Conservation (phyloP, 345 rosid genomes). For the Citropsis articulata region DNA sequence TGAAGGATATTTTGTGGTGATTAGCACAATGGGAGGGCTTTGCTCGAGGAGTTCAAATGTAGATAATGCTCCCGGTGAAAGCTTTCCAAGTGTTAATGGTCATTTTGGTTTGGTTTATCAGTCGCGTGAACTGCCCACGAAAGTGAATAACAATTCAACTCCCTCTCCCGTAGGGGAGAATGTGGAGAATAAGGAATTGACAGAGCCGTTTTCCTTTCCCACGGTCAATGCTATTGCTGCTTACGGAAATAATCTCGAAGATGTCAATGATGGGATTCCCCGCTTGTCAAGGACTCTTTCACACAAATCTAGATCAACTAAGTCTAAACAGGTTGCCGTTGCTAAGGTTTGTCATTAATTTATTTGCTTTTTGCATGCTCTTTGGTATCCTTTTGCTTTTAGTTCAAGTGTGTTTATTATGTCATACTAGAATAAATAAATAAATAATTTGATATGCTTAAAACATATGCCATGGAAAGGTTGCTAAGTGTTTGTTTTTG, state of each 20-base stretch:
- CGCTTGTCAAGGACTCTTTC: slow-evolving; percentile 61
- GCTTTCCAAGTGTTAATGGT: slow-evolving; percentile 63
- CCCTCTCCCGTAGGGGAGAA: slow-evolving; percentile 44
- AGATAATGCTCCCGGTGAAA: slow-evolving; percentile 90
- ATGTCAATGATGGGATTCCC: slow-evolving; percentile 71
- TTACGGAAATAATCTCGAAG: slow-evolving; percentile 39
- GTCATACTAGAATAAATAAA: neutral
- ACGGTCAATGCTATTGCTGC: slow-evolving; percentile 37
- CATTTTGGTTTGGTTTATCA: slow-evolving; percentile 41
- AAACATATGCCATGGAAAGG: neutral
- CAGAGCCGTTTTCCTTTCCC: slow-evolving; percentile 57
- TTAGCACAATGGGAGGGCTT: slow-evolving; percentile 82
- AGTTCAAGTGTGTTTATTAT: slow-evolving; percentile 2
- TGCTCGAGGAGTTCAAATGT: slow-evolving; percentile 95
- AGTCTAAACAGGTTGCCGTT: slow-evolving; percentile 78
- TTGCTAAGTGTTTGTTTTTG: neutral
- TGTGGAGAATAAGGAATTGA: slow-evolving; percentile 43
- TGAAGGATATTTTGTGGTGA: slow-evolving; percentile 22
- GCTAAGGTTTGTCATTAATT: slow-evolving; percentile 56
- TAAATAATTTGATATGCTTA: neutral
- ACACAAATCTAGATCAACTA: slow-evolving; percentile 68
- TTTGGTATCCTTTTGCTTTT: neutral
- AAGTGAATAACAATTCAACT: slow-evolving; percentile 31
- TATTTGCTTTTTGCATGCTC: neutral
- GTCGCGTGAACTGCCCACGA: slow-evolving; percentile 42